Evolutionary conservation across 352 stramenopile genomes (phyloP), one percentile per base, ranked within the genome.

Genomic region (Halophytophthora polymorphica): DNA sequence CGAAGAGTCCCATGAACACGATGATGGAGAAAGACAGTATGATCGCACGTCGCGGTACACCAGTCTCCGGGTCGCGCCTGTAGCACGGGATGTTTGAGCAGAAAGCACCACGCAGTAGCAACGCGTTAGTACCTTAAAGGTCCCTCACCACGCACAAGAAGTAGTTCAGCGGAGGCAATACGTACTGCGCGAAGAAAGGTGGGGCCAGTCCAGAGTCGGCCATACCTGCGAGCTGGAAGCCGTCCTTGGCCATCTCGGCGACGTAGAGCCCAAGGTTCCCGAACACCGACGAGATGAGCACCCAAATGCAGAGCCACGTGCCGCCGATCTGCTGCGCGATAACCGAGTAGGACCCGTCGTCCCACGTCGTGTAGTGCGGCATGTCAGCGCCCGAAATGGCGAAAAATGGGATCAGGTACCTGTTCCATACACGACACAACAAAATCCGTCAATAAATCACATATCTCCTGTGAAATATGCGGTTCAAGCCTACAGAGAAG

Each of bases 181-280:
- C 75, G 42, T 77, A 90, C 80, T 86, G 66, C 13, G 77, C 57
- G 48, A 93, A 93, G 55, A 79, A 88, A 10, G 79, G 76, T 13
- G 83, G 83, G 12, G 83, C 81, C 19, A 93, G 66, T 6, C 83
- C 83, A n/a, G 78, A 86, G 36, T 90, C 76, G 3, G 83, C 78
- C 83, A 93, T 93, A 7, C 83, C 83, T 28, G 77, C 80, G 21
- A 93, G 63, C 46, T 90, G 78, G 34, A 88, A 93, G 13, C 71
- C 77, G 55, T 93, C 78, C 53, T 93, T 90, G 35, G 79, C 73
- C 71, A 93, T 89, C 44, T 93, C 78, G 31, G 83, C 83, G 14
- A 89, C 74, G 59, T 92, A 92, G 15, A 93, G 69, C 15, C 83
- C 83, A 21, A 90, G 61, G 45, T 93, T 93, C 0, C 81, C 81